Evolutionary conservation across 331 rosid species (phyloP), one percentile per base, ranked within the genome.

Genomic region (Phaseolus coccineus): DNA sequence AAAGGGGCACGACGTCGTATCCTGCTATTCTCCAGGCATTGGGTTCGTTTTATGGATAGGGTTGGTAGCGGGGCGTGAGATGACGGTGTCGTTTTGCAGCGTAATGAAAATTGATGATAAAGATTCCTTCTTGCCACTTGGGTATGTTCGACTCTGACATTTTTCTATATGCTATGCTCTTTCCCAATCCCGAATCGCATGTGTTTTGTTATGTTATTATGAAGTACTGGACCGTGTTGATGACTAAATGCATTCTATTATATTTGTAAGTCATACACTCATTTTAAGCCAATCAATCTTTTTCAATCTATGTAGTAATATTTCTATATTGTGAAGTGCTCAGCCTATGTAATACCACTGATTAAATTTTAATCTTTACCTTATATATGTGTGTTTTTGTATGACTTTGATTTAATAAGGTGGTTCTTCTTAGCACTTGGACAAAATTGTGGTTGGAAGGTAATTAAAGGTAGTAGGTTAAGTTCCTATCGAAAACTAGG

Each of bases 81-180:
- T 5, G 19, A 14, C 44, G 68, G 24, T 0, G 67, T 61, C 31
- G 37, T 51, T 14, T 13, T 35, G 19, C 66, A 51, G 47, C 25
- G 31, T 16, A 69, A 8, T 31, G 3, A 19, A 19, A 19, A 19
- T 19, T 19, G 22, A 19, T 19, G 22, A 19, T 19, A 30, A 71
- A 24, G 39, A 73, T 56, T 56, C 39, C 40, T 35, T 56, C 65
- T 73, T 73, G 19, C 27, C 76, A 28, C 9, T 50, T 70, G 76
- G 47, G 63, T 71, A 30, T 50, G 47, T 30, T 16, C 24, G 28
- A 51, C 0, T 48, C 74, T 16, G 44, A 69, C 30, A 53, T 10
- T 73, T 72, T 53, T 37, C 2, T 42, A 37, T 24, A 35, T 37
- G 77, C 66, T 55, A 19, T 22, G 13, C 22, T 33, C 19, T 33